Conservation (phyloP, 352 stramenopile species). For the Peronospora farinosa region DNA sequence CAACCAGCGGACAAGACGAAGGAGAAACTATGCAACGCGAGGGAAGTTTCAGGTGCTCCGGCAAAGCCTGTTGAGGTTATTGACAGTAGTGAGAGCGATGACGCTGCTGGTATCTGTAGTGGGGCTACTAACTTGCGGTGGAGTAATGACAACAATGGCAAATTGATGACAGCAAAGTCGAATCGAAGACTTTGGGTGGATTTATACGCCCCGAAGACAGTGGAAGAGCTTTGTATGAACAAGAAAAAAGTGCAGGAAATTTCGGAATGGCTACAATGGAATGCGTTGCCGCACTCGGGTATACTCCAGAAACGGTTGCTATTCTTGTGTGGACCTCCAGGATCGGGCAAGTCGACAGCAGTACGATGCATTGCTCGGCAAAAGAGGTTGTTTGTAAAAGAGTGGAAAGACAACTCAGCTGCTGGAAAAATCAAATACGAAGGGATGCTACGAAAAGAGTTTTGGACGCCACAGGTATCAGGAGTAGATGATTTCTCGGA, state of each 20-base stretch:
- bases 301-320: conserved; percentile 50
- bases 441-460: conserved; percentile 44
- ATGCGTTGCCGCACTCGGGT: conserved; percentile 17
- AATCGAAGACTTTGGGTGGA: conserved; percentile 46
- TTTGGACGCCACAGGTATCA: conserved; percentile 42
- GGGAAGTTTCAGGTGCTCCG: conserved; percentile 1
- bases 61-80: conserved; percentile 22
- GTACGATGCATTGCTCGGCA: conserved; percentile 49
- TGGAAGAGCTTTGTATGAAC: conserved; percentile 74
- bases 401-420: conserved; percentile 70
- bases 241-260: conserved; percentile 81
- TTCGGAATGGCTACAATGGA: conserved; percentile 45
- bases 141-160: conserved; percentile 2
- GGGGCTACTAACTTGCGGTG: neutral
- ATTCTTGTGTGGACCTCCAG: conserved; percentile 75
- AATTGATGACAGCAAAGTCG: neutral
- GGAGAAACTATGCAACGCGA: conserved; percentile 8
- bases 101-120: conserved; percentile 6
- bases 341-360: conserved; percentile 75
- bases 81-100: conserved; percentile 32
- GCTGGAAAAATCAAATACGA: conserved; percentile 51
- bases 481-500: conserved; percentile 67
- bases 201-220: conserved; percentile 28
- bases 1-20: conserved; percentile 17
- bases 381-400: conserved; percentile 45